Evolutionary conservation across 208 protist genomes (phyloP).

Genomic region (Acanthamoeba castellanii): DNA sequence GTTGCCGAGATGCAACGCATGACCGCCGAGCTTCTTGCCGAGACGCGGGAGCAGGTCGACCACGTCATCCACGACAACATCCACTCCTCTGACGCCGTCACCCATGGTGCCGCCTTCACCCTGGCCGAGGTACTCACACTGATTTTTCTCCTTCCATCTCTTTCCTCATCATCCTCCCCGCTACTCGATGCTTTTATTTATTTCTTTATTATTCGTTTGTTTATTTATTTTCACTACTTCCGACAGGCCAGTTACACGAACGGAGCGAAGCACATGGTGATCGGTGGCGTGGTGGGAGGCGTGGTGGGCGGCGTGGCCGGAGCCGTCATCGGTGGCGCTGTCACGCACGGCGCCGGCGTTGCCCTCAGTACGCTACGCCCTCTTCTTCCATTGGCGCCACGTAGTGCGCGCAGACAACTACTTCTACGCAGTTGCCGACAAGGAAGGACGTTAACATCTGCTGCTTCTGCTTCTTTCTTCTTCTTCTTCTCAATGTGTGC

Average conservation of each 20-base stretch:
- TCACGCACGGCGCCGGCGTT: neutral
- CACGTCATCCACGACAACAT: neutral
- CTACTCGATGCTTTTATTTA: too few species aligned
- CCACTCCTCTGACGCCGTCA: neutral
- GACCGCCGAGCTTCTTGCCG: neutral
- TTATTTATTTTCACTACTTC: neutral
- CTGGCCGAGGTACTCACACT: neutral
- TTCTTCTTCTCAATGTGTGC: neutral
- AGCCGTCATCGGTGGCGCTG: neutral
- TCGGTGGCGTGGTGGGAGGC: neutral
- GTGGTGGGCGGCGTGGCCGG: slow-evolving; percentile 10
- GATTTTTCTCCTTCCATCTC: neutral
- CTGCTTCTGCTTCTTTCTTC: too few species aligned
- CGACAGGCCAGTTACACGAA: neutral
- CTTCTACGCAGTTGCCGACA: too few species aligned
- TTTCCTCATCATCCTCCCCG: neutral
- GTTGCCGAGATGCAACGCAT: neutral
- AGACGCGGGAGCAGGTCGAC: neutral
- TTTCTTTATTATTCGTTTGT: too few species aligned
- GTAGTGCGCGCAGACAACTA: too few species aligned
- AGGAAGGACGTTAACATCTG: too few species aligned
- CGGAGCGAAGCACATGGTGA: slow-evolving; percentile 21
- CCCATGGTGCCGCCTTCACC: neutral
- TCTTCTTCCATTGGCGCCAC: too few species aligned
- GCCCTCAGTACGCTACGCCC: neutral